Base-by-base conservation (phyloP, 169 alveolate genomes). In the Cryptosporidium ubiquitum region DNA sequence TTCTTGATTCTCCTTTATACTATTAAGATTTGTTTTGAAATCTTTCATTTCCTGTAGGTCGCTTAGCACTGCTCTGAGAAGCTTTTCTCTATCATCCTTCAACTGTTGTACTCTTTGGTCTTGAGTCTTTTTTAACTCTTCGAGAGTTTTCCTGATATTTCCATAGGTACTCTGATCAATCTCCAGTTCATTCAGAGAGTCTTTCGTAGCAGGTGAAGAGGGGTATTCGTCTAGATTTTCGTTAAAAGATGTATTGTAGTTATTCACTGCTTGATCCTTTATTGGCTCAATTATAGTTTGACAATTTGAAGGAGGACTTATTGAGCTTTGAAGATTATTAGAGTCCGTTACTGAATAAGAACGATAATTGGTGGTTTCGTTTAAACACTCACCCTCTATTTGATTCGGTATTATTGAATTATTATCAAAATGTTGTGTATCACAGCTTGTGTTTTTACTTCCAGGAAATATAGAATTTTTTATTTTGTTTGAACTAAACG, bases 1-100 rank as follows among this genome's bases (percentile, higher is more conserved):
- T 29, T 79, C 89, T 64, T 79, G 71, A 29, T 33, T 47, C 29
- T n/a, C 61, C 23, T 40, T 58, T 31, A 66, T 39, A 47, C 39
- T 40, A 39, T 14, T 40, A 23, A 79, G 68, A 42, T 44, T 79
- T 40, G 73, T 31, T 52, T 79, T 60, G 64, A 79, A 79, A 47
- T 79, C 89, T 73, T 61, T 79, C 89, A 79, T 79, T 14, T 79
- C 89, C 26, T 79, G 89, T 23, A 79, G 39, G 40, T 79, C 89
- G 55, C 23, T 79, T 64, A 79, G 68, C 3, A 79, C 89, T 3
- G 89, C 89, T 42, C 89, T 57, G 1, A 79, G 75, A 7, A 79
- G 68, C 23, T 79, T 79, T 49, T 79, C 89, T 44, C 89, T 58
- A 64, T 79, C 89, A 44, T 79, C 75, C n/a, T 79, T 79, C 61